Conservation (phyloP, 2,329 filamentous ascomycete species). For the Tolypocladium guangdongense region DNA sequence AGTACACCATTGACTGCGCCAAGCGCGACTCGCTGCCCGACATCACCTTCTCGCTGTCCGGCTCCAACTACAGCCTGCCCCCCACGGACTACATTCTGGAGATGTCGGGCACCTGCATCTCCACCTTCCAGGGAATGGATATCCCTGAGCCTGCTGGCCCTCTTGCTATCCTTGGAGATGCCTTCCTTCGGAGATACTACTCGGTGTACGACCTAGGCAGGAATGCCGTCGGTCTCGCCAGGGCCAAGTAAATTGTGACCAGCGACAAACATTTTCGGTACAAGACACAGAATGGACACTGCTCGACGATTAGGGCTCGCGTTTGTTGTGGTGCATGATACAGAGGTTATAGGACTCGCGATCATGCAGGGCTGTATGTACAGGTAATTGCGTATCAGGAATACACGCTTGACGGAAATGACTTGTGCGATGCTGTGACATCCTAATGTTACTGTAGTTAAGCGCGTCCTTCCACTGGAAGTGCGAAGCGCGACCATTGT, state of each 20-base stretch:
- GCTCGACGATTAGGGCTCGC: neutral
- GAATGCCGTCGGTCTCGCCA: constrained; percentile 78
- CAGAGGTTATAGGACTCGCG: neutral
- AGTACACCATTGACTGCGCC: constrained; percentile 86
- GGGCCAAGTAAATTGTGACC: constrained; percentile 48
- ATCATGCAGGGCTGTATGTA: neutral
- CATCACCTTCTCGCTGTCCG: constrained; percentile 79
- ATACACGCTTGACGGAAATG: neutral
- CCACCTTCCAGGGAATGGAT: constrained; percentile 95
- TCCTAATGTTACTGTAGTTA: neutral
- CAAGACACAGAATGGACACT: neutral
- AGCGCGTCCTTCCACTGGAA: too few species aligned
- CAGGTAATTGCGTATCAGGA: neutral
- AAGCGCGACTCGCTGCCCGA: constrained; percentile 79
- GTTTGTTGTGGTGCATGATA: neutral
- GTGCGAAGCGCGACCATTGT: neutral
- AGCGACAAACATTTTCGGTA: neutral
- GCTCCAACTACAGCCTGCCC: constrained; percentile 85
- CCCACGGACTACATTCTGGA: constrained; percentile 93
- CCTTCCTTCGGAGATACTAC: constrained; percentile 78
- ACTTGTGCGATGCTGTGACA: neutral
- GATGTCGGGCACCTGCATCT: constrained; percentile 91
- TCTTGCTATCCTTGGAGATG: constrained; percentile 88
- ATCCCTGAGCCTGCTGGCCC: constrained; percentile 80
- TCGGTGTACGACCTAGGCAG: constrained; percentile 93